Percentiles rank a stretch among this genome's conserved stretches.
Evolutionary conservation across 768 basidiomycete genomes (phyloP).

Genomic region (Trametes punicea): DNA sequence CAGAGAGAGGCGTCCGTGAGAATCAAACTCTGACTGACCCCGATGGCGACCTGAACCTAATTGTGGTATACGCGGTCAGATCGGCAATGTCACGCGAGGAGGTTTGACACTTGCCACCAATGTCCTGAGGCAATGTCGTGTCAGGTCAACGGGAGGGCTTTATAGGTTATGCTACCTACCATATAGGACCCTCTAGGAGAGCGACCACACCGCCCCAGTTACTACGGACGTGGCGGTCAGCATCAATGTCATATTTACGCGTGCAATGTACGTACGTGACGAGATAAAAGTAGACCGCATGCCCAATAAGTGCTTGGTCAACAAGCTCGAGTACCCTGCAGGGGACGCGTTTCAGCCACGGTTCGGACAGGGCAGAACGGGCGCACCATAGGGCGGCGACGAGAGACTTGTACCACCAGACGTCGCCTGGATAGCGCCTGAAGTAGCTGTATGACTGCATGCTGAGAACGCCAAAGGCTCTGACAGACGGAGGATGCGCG

Average conservation of each 20-base stretch:
- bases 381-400: slow-evolving; percentile 39
- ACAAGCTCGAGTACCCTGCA: slow-evolving; percentile 44
- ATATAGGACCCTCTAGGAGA: slow-evolving; percentile 18
- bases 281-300: slow-evolving; percentile 52
- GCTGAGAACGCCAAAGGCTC: slow-evolving; percentile 51
- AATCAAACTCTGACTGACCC: slow-evolving; percentile 17
- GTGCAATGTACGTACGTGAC: slow-evolving; percentile 42
- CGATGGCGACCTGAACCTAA: slow-evolving; percentile 28
- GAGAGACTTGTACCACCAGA: slow-evolving; percentile 44
- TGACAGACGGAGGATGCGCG: slow-evolving; percentile 31
- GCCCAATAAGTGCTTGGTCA: slow-evolving; percentile 51
- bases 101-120: slow-evolving; percentile 17
- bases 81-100: background rate
- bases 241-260: background rate
- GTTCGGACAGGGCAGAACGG: background rate
- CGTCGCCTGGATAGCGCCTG: slow-evolving; percentile 52
- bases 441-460: slow-evolving; percentile 57
- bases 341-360: background rate
- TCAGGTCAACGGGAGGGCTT: background rate
- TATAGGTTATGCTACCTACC: background rate
- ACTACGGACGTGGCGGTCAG: slow-evolving; percentile 6
- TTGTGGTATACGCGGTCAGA: background rate
- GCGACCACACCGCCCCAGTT: slow-evolving; percentile 26
- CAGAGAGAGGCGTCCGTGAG: slow-evolving; percentile 1
- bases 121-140: background rate